Evolutionary conservation across 2,329 filamentous ascomycete species (phyloP).

Genomic region (Alternaria novae-zelandiae): DNA sequence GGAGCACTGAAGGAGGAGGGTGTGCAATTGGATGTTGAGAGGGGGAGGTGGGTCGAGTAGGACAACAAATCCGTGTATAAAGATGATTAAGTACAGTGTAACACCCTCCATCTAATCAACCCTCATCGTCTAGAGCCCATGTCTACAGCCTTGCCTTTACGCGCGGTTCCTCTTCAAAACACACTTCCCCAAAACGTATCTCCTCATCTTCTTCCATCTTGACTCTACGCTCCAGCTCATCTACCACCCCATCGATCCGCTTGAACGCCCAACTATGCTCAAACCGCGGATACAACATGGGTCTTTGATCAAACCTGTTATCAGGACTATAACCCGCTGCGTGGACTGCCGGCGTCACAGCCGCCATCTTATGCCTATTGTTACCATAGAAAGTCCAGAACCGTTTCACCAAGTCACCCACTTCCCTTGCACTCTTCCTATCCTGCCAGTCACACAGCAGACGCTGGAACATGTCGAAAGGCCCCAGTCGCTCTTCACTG

Average conservation of each 20-base stretch:
- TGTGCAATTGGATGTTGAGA: neutral
- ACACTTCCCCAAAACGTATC: neutral
- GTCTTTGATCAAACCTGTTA: conserved; percentile 61
- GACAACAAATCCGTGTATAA: neutral
- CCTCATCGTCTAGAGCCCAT: neutral
- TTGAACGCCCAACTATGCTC: conserved; percentile 45
- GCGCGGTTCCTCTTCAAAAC: neutral
- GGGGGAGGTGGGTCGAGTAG: neutral
- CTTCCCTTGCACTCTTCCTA: conserved; percentile 46
- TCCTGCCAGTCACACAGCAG: conserved; percentile 60
- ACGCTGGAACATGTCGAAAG: conserved; percentile 60
- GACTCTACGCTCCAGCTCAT: conserved; percentile 27
- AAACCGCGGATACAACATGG: conserved; percentile 52
- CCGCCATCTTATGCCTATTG: conserved; percentile 33
- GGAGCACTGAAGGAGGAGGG: neutral
- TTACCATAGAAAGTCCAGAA: conserved; percentile 45
- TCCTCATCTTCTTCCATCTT: neutral
- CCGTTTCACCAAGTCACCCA: conserved; percentile 54
- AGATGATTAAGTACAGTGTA: neutral
- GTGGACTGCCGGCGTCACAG: conserved; percentile 35
- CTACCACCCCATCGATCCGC: conserved; percentile 46
- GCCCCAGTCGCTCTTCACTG: conserved; percentile 58
- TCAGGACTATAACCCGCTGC: conserved; percentile 60
- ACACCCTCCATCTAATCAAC: neutral
- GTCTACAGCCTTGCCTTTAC: neutral